Conservation (phyloP, 257 asterid genomes). For the Ehretia macrophylla region DNA sequence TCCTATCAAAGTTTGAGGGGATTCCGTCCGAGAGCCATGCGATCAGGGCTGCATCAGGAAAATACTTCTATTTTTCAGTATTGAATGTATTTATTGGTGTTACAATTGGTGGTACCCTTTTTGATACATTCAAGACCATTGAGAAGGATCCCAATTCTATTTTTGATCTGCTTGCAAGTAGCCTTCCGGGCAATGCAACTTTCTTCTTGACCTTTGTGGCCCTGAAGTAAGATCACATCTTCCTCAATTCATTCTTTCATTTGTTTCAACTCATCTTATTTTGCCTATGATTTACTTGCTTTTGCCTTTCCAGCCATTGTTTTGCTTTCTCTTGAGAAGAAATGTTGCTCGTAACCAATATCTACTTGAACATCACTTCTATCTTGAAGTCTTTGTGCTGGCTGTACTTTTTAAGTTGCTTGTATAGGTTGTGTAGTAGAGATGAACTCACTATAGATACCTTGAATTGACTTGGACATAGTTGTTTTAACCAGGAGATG, state of each 20-base stretch:
- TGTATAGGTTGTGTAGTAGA: too few relatives aligned
- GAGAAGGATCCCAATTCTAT: constrained; percentile 42
- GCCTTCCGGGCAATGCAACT: constrained; percentile 94
- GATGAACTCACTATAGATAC: too few relatives aligned
- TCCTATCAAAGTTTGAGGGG: constrained; percentile 85
- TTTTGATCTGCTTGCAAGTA: constrained; percentile 46
- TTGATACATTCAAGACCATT: constrained; percentile 40
- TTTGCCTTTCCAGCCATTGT: neutral
- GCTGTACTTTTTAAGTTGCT: too few relatives aligned
- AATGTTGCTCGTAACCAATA: too few relatives aligned
- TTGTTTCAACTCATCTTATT: neutral
- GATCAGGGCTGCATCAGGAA: constrained; percentile 85
- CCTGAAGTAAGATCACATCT: constrained; percentile 57
- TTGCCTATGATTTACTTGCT: neutral
- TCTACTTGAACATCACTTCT: too few relatives aligned
- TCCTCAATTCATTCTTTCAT: constrained; percentile 1
- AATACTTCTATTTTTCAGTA: constrained; percentile 75
- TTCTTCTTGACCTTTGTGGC: constrained; percentile 95
- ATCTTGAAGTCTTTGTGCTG: too few relatives aligned
- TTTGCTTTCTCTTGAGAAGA: too few relatives aligned
- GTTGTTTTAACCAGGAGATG: too few relatives aligned
- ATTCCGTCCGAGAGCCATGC: constrained; percentile 74
- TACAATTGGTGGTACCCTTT: constrained; percentile 69
- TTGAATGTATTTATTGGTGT: constrained; percentile 89
- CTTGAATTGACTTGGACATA: too few relatives aligned